Percentiles rank a stretch among this genome's conserved stretches.
Conservation (phyloP, 2,329 filamentous ascomycete species). For the Claviceps digitariae region DNA sequence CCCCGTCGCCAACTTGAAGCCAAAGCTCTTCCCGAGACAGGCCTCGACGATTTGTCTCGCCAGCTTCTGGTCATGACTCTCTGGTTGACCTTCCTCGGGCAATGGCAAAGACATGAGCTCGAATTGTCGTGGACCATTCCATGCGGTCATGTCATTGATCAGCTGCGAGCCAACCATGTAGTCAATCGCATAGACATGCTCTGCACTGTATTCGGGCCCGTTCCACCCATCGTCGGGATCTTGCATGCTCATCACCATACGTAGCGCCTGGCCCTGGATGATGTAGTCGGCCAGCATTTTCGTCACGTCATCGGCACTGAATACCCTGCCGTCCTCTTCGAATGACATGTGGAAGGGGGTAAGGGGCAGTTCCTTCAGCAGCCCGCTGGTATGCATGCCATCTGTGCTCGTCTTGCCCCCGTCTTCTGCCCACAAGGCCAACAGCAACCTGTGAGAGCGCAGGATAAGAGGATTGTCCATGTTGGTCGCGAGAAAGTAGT, state of each 20-base stretch:
- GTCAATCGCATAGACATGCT: slow-evolving; percentile 36
- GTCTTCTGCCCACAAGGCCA: slow-evolving; percentile 33
- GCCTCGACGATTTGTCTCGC: slow-evolving; percentile 38
- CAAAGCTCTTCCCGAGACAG: slow-evolving; percentile 35
- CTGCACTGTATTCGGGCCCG: slow-evolving; percentile 34
- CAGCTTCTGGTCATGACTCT: slow-evolving; percentile 27
- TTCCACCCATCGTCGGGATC: slow-evolving; percentile 39
- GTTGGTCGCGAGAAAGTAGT: slow-evolving; percentile 33
- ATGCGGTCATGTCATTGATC: slow-evolving; percentile 37
- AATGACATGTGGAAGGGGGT: slow-evolving; percentile 14
- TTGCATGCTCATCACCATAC: slow-evolving; percentile 35
- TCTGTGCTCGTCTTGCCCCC: slow-evolving; percentile 33
- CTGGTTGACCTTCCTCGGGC: slow-evolving; percentile 21
- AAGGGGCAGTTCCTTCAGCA: slow-evolving; percentile 31
- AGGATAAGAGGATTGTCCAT: slow-evolving; percentile 31
- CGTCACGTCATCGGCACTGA: slow-evolving; percentile 24
- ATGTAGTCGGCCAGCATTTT: slow-evolving; percentile 41
- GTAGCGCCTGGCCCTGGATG: slow-evolving; percentile 39
- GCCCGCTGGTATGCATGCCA: slow-evolving; percentile 32
- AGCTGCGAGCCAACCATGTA: slow-evolving; percentile 37
- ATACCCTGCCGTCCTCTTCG: slow-evolving; percentile 14
- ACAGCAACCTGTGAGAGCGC: slow-evolving; percentile 32
- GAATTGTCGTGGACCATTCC: slow-evolving; percentile 36
- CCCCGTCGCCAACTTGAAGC: slow-evolving; percentile 42
- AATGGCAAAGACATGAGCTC: slow-evolving; percentile 28